Evolutionary conservation across 257 asterid genomes (phyloP), one percentile per base, ranked within the genome.

Genomic region (Mitragyna speciosa): DNA sequence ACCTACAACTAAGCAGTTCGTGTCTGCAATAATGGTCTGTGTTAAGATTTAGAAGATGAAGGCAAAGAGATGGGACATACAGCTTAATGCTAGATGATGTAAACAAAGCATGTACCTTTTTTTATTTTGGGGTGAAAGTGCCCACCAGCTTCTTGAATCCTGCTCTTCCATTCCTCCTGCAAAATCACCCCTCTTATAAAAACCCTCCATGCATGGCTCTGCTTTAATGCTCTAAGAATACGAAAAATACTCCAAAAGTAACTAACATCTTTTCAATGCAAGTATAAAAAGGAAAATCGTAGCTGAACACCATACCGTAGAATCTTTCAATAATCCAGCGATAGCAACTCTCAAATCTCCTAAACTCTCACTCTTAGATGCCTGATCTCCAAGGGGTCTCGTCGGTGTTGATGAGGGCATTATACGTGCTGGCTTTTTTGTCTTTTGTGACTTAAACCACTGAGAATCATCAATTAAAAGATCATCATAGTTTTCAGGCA

Each of bases 381-480:
- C 69, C 75, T 84, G 86, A 84, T 89, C 84, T 64, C 86, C 86
- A 66, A 93, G 83, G 72, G 87, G 78, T 22, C 68, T 84, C 54
- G 79, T 75, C 1, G 94, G 90, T 69, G 97, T 86, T 76, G 84
- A 83, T 58, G 90, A 95, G 77, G 91, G 95, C 71, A 94, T 75
- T 82, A 91, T 79, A 77, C 97, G 86, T 81, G 87, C 92, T 33
- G 92, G 84, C 85, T 88, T 94, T 67, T 90, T 92, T 84, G 83
- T 78, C 87, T 96, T 96, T 86, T 96, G 99, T 6, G 93, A 86
- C 89, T 94, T 96, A 81, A 83, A 89, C 99, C 99, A 96, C 99
- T 96, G 97, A 56, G 30, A 81, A 84, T 28, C 72, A 80, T 72
- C 78, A 69, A 86, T 71, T 79, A 69, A 86, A 80, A 69, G 52